Evolutionary conservation across 2,329 filamentous ascomycete genomes (phyloP), one percentile per base, ranked within the genome.

Genomic region (Colletotrichum sp.): DNA sequence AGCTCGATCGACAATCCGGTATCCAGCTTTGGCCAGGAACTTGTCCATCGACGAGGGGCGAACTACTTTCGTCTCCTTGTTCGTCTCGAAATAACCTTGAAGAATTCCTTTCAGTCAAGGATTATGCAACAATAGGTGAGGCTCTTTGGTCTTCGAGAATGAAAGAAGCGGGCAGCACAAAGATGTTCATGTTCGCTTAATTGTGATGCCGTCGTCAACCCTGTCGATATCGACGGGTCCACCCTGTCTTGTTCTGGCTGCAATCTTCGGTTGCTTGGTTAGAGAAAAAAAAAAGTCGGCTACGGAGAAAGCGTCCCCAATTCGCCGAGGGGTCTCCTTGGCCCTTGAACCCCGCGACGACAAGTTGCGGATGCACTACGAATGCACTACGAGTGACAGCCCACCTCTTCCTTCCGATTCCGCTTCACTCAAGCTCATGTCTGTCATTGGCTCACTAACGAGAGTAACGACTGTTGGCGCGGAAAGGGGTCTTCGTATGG

Each of bases 251-350:
- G 14, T 59, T 67, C 60, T 34, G 72, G 26, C 59, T 43, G 55
- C 34, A 75, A 75, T 75, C n/a, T 65, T 43, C 48, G 73, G 73
- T 73, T 73, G 73, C 73, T 73, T 68, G 70, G 73, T 73, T 68
- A 52, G 64, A 73, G 59, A 34, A 61, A 34, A 68, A 68, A 32
- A 70, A 68, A 72, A 73, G 39, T 65, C 68, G 60, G 68, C 59
- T 60, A 63, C 32, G 59, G n/a, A 60, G 32, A 57, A 52, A 66
- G 66, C 59, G 43, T 39, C 28, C 59, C 39, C 55, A 30, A 68
- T 73, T 57, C 57, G 43, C 70, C 39, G 63, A 75, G 73, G 48
- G 69, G 32, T 30, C 55, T 52, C 60, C 28, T 71, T 34, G 28
- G 18, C 64, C 61, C 68, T 61, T 65, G 71, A 74, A 74, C 64